Base-by-base conservation (phyloP, 2,329 filamentous ascomycete species). In the Juglanconis juglandina region DNA sequence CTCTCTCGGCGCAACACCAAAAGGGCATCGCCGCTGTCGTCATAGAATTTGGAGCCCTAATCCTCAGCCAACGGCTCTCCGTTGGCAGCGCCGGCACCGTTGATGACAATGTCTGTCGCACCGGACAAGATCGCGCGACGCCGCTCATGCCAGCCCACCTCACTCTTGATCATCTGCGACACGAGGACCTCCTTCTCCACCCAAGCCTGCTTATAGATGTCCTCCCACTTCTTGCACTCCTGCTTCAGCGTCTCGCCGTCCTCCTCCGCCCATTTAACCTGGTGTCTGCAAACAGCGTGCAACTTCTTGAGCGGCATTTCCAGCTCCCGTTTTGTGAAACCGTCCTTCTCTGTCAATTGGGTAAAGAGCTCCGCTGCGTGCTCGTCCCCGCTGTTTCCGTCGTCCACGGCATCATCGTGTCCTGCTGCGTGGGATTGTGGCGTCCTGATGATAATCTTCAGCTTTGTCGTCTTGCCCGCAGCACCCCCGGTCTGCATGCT, bases 121-220 rank as follows among this genome's bases (percentile, higher is more conserved):
- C 78, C 79, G 2, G 75, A 76, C 30, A 87, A 74, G 5, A 87
- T 82, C 4, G 79, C 79, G 66, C 81, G 75, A 46, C 85, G 80
- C 56, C 85, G 78, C 59, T 81, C 77, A 66, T 87, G 84, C 76
- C 87, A 87, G 71, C 87, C 85, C 39, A 84, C 79, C 71, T 94
- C 90, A 68, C 78, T 81, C 68, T 81, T 74, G 66, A 91, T 81
- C 37, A 89, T 81, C 69, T 92, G 90, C 60, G 91, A 85, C n/a
- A 95, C 74, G 17, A 94, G 73, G 35, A 91, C 81, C 73, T 95
- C 90, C 73, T 94, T 94, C 73, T 90, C 86, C 13, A 86, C 77
- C 91, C 91, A 95, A 70, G 92, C 89, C 63, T 86, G 81, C 71
- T 85, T 85, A 72, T 89, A 87, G 11, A 80, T 68, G 41, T 84